These are phyloP conservation scores for Penicillium aurantiogriseum DNA, from an alignment of 2,329 filamentous ascomycete species.

Conservation along the genomic window DNA sequence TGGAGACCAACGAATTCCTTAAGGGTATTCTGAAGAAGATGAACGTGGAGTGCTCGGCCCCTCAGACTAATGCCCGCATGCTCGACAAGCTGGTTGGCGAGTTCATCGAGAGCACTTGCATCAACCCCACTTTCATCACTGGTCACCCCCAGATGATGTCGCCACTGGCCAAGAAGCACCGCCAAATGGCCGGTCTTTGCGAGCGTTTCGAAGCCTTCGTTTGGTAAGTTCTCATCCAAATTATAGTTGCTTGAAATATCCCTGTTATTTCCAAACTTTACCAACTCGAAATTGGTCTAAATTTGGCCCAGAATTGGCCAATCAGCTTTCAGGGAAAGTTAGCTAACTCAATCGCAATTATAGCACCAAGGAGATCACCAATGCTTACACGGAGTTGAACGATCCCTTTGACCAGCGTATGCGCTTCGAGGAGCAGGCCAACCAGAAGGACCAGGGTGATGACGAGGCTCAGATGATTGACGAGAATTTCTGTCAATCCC, in stretches of 20 bases:
- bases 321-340: neutral
- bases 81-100: constrained; percentile 92
- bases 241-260: too few relatives aligned
- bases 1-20: constrained; percentile 86
- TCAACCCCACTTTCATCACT: constrained; percentile 89
- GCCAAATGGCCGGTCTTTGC: constrained; percentile 71
- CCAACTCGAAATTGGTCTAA: neutral
- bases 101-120: constrained; percentile 89
- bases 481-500: constrained; percentile 86
- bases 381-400: constrained; percentile 97
- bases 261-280: too few relatives aligned
- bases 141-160: constrained; percentile 90
- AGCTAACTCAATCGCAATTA: neutral
- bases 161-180: constrained; percentile 93
- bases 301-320: neutral
- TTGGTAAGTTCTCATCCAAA: constrained; percentile 35
- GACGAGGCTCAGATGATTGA: constrained; percentile 96
- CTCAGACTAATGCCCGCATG: constrained; percentile 91
- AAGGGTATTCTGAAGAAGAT: constrained; percentile 80
- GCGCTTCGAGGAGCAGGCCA: constrained; percentile 90
- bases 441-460: constrained; percentile 93
- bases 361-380: constrained; percentile 73
- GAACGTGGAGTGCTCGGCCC: constrained; percentile 84
- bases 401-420: constrained; percentile 92
- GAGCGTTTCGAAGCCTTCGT: constrained; percentile 98